Evolutionary conservation across 1,284 basidiomycete genomes (phyloP).

Genomic region (Marasmius sp.): DNA sequence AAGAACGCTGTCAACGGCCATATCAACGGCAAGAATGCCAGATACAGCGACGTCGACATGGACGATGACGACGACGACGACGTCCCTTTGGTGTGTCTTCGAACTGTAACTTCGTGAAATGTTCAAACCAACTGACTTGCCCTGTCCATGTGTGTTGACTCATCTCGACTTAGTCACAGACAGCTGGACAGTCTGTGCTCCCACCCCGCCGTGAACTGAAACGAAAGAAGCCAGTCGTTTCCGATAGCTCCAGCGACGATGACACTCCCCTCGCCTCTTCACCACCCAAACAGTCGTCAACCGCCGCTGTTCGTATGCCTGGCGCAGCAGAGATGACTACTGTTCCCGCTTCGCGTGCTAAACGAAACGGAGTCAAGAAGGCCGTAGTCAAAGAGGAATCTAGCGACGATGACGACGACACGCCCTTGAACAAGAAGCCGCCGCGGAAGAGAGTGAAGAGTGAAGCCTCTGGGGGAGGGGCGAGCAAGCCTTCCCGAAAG

Average conservation of each 20-base stretch:
- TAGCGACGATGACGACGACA: constrained; percentile 29
- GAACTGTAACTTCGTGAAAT: not conserved
- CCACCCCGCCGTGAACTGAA: constrained; percentile 48
- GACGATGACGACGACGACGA: constrained; percentile 59
- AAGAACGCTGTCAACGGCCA: constrained; percentile 35
- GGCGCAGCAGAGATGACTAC: constrained; percentile 41
- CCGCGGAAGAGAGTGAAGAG: constrained; percentile 70
- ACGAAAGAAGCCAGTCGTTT: constrained; percentile 54
- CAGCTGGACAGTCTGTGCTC: constrained; percentile 46
- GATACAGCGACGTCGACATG: constrained; percentile 38
- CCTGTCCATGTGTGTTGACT: constrained; percentile 20
- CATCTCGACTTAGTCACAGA: constrained; percentile 40
- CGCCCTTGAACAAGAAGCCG: constrained; percentile 44
- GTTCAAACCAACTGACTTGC: constrained; percentile 9
- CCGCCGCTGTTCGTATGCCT: constrained; percentile 41
- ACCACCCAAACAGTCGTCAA: constrained; percentile 51
- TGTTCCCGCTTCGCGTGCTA: constrained; percentile 35
- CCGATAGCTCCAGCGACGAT: constrained; percentile 63
- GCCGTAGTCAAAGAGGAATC: constrained; percentile 24
- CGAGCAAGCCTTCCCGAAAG: constrained; percentile 49
- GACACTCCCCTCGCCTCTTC: constrained; percentile 72
- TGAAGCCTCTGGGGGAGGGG: constrained; percentile 45
- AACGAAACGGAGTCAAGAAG: constrained; percentile 26
- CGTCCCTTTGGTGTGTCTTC: constrained; percentile 61
- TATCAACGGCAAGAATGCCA: constrained; percentile 46